Base-by-base conservation (phyloP, 2,329 filamentous ascomycete species). In the Zopfia rhizophila region DNA sequence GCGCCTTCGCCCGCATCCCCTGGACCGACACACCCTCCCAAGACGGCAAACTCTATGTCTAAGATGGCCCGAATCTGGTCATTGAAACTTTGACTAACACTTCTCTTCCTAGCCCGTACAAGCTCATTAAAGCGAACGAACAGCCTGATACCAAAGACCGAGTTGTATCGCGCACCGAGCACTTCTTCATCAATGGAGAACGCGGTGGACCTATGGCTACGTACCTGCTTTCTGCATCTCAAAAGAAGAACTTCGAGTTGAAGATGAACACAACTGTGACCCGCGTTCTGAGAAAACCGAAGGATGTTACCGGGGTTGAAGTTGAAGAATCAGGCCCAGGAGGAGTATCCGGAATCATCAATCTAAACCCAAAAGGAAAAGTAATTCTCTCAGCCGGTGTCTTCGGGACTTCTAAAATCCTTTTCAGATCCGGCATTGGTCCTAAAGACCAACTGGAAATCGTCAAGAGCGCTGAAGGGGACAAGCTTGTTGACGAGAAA, bases 121-220 rank as follows among this genome's bases (percentile, higher is more conserved):
- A 68, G 16, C 76, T 80, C 36, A 78, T 88, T n/a, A 76, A 78
- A 11, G 81, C 83, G 19, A 86, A 86, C 53, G 57, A 70, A 7
- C 69, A 77, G 24, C 83, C 84, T 1, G 72, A 78, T 38, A 64
- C 77, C 59, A 89, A 89, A 78, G 72, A 76, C 54, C 84, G 82
- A 1, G 25, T 32, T 1, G 88, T 77, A 65, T 77, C 78, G 33
- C 79, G 81, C 65, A 82, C 82, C 10, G 78, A 82, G 36, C 87
- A 81, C 72, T 86, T 88, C 80, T 86, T 82, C 61, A 71, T 74
- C 3, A 68, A 83, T 36, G 85, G 84, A 36, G 82, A 87, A 66
- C 78, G 87, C 47, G 82, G 82, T 24, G 87, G 87, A 0, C 86
- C 86, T 3, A 74, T 89, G 69, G 82, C 82, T 4, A 88, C 87